These are phyloP conservation scores for Aegilops longissima DNA, from an alignment of 176 grass and related monocot species.

Conservation along the genomic window DNA sequence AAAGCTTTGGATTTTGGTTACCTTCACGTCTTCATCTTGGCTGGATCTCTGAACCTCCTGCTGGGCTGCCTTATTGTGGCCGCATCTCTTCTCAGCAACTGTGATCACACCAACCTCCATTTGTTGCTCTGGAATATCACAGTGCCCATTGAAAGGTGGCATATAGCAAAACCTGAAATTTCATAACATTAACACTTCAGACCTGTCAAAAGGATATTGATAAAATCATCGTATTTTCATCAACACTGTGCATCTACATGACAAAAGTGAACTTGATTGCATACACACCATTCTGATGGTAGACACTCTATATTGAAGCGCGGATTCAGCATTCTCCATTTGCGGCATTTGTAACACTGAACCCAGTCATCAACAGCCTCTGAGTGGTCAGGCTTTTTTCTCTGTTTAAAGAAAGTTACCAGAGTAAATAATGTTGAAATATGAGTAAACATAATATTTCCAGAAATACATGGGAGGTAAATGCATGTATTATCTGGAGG, in stretches of 20 bases:
- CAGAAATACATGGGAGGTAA: not conserved
- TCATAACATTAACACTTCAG: not conserved
- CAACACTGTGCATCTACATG: not conserved
- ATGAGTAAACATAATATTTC: not conserved
- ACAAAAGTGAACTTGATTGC: constrained; percentile 13
- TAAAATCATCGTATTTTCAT: not conserved
- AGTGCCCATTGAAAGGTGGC: constrained; percentile 73
- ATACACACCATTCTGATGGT: constrained; percentile 59
- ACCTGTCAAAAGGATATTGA: constrained; percentile 10
- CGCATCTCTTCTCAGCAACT: constrained; percentile 56
- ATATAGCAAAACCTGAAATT: constrained; percentile 80
- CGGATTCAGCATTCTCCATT: constrained; percentile 66
- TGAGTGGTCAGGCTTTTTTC: constrained; percentile 32
- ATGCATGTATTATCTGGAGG: not conserved
- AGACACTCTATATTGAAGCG: constrained; percentile 51
- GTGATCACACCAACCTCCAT: constrained; percentile 47
- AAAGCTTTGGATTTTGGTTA: constrained; percentile 10
- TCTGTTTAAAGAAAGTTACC: constrained; percentile 46
- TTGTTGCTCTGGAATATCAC: constrained; percentile 61
- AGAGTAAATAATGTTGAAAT: constrained; percentile 11
- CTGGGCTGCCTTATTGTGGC: constrained; percentile 11
- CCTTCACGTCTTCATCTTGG: constrained; percentile 31
- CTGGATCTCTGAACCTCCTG: not conserved
- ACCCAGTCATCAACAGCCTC: constrained; percentile 74
- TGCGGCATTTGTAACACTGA: constrained; percentile 66